phyloP scores from a whole-genome alignment of 2,329 filamentous ascomycete genomes.

The Xylariaceae sp. region DNA sequence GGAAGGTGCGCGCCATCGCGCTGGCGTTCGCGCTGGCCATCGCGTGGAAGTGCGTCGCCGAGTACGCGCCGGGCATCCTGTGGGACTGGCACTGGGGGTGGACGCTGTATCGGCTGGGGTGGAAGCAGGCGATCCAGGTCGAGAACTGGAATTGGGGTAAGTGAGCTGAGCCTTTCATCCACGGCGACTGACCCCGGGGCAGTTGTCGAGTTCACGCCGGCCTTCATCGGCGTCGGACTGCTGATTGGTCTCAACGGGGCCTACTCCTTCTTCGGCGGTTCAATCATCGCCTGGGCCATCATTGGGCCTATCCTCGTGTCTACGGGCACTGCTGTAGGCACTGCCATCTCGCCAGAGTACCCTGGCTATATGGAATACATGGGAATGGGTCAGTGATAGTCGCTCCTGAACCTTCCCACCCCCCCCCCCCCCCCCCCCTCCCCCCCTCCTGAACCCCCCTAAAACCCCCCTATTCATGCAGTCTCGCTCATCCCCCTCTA shows the following conservation, averaged over 20 bases:
- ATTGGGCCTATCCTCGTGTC: slow-evolving; percentile 50
- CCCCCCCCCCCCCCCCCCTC: too few relatives aligned
- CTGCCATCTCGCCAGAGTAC: too few relatives aligned
- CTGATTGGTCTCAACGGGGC: slow-evolving; percentile 52
- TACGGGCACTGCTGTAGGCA: slow-evolving; percentile 42
- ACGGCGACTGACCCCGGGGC: too few relatives aligned
- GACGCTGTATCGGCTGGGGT: slow-evolving; percentile 46
- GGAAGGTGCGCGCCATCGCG: slow-evolving; percentile 46
- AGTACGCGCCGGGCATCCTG: slow-evolving; percentile 50
- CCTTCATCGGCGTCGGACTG: slow-evolving; percentile 52
- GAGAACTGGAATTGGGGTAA: slow-evolving; percentile 53
- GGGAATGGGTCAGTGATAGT: too few relatives aligned
- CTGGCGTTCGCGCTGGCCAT: slow-evolving; percentile 41
- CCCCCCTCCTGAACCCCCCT: too few relatives aligned
- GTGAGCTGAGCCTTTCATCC: too few relatives aligned
- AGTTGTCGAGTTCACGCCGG: slow-evolving; percentile 49
- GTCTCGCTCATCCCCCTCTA: too few relatives aligned
- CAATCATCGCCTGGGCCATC: slow-evolving; percentile 46
- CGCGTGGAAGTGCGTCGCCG: slow-evolving; percentile 44
- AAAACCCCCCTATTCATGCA: too few relatives aligned
- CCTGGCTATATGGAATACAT: too few relatives aligned
- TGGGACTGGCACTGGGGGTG: slow-evolving; percentile 51
- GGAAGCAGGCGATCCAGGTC: slow-evolving; percentile 40
- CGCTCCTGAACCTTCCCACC: too few relatives aligned
- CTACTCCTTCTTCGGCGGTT: slow-evolving; percentile 49